Percentiles rank a stretch among this genome's conserved stretches.
These are phyloP conservation scores for Lindgomyces ingoldianus DNA, from an alignment of 495 filamentous ascomycete species.

Conservation along the genomic window DNA sequence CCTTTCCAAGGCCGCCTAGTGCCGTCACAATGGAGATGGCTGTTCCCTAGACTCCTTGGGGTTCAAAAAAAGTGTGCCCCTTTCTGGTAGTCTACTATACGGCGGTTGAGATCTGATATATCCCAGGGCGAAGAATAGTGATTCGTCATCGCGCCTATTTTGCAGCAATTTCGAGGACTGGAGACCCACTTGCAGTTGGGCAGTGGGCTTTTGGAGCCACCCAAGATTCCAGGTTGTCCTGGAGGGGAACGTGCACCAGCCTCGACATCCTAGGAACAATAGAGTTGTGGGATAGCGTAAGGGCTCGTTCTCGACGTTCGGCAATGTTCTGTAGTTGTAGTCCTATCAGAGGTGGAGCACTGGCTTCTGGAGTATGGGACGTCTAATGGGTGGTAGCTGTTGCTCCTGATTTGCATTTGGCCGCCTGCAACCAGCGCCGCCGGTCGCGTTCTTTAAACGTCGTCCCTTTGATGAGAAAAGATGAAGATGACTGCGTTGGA, in stretches of 20 bases:
- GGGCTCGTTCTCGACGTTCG: background rate
- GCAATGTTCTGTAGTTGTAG: constrained; percentile 4
- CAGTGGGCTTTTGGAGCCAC: background rate
- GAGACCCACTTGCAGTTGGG: background rate
- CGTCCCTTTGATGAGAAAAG: constrained; percentile 9
- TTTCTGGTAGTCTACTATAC: background rate
- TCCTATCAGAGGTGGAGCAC: constrained; percentile 4
- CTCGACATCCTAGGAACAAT: constrained; percentile 14
- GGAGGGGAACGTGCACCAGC: constrained; percentile 7
- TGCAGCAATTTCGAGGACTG: constrained; percentile 8
- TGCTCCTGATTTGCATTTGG: constrained; percentile 24
- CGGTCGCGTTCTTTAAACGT: constrained; percentile 17
- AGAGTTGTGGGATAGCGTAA: constrained; percentile 10
- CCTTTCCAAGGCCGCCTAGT: constrained; percentile 1
- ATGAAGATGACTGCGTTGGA: constrained; percentile 7
- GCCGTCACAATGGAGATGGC: background rate
- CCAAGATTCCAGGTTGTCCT: background rate
- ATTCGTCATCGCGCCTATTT: constrained; percentile 22
- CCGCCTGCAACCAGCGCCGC: constrained; percentile 11
- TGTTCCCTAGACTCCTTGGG: constrained; percentile 2
- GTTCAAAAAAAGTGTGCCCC: background rate
- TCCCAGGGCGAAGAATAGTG: constrained; percentile 15
- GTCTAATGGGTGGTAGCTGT: constrained; percentile 27
- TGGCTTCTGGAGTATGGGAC: constrained; percentile 13
- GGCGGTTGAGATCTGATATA: constrained; percentile 14